phyloP scores from a whole-genome alignment of 2,329 filamentous ascomycete species.

The Berkeleyomyces basicola region DNA sequence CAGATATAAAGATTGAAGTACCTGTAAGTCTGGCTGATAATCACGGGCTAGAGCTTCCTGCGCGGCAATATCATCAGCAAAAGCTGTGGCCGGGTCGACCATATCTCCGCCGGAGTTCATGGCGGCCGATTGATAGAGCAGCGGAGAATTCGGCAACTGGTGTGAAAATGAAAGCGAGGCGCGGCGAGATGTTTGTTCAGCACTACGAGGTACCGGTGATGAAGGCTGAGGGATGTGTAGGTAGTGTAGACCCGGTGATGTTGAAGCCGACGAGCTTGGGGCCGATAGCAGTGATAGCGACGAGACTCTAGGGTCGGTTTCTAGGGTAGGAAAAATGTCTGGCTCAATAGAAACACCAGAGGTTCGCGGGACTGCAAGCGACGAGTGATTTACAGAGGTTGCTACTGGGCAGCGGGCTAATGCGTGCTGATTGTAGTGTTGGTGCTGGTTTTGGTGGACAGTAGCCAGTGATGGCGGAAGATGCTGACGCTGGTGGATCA shows the following conservation, averaged over 20 bases:
- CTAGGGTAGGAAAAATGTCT: constrained; percentile 7
- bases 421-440: neutral
- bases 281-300: constrained; percentile 1
- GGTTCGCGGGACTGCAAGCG: neutral
- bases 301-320: constrained; percentile 1
- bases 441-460: neutral
- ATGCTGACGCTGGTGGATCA: neutral
- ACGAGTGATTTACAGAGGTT: neutral
- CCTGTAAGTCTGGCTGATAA: constrained; percentile 41
- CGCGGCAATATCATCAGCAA: constrained; percentile 31
- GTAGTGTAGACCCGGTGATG: neutral
- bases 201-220: constrained; percentile 2
- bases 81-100: constrained; percentile 15
- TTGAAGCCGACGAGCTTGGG: neutral
- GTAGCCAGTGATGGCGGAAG: neutral
- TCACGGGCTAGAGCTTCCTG: constrained; percentile 44
- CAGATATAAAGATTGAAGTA: constrained; percentile 20
- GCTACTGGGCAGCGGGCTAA: neutral
- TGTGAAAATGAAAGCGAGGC: constrained; percentile 2
- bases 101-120: constrained; percentile 21
- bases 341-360: neutral
- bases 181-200: neutral
- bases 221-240: constrained; percentile 4
- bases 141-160: constrained; percentile 5
- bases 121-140: constrained; percentile 17